Conservation (phyloP, 768 basidiomycete species). For the Scleroderma bovista region DNA sequence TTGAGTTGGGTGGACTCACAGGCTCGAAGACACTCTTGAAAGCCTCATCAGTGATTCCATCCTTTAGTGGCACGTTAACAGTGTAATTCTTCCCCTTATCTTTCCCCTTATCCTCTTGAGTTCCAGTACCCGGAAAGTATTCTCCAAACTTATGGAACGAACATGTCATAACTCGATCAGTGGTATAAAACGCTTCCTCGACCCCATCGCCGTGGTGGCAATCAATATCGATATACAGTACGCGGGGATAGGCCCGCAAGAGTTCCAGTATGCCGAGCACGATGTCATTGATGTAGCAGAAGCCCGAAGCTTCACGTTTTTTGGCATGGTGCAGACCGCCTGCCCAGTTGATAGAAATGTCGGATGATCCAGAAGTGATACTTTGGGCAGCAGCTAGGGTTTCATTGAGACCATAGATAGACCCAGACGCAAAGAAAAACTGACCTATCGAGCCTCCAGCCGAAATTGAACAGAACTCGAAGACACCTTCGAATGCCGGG, state of each 20-base stretch:
- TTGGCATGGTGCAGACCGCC: constrained; percentile 99
- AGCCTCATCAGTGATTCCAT: constrained; percentile 89
- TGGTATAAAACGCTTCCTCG: constrained; percentile 97
- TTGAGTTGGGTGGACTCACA: constrained; percentile 40
- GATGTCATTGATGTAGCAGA: constrained; percentile 99
- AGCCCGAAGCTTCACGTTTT: constrained; percentile 95
- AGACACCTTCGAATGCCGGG: constrained; percentile 92
- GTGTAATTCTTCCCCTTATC: constrained; percentile 84
- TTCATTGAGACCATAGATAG: not conserved
- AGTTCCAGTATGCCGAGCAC: constrained; percentile 93
- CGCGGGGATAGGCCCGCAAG: constrained; percentile 76
- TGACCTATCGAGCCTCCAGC: constrained; percentile 91
- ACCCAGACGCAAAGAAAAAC: constrained; percentile 15
- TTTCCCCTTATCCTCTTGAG: constrained; percentile 79
- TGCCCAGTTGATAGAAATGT: constrained; percentile 93
- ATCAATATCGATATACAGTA: constrained; percentile 97
- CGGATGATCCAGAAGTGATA: constrained; percentile 71
- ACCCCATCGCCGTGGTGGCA: constrained; percentile 99
- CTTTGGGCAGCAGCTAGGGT: constrained; percentile 69
- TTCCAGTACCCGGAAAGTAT: constrained; percentile 68
- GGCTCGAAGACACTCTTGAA: constrained; percentile 90
- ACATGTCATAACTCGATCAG: constrained; percentile 94
- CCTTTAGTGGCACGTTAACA: constrained; percentile 89
- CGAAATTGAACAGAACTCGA: constrained; percentile 95
- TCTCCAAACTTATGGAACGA: constrained; percentile 98